Conservation (phyloP, 805 yeast genomes). For the Lachancea nothofagi region DNA sequence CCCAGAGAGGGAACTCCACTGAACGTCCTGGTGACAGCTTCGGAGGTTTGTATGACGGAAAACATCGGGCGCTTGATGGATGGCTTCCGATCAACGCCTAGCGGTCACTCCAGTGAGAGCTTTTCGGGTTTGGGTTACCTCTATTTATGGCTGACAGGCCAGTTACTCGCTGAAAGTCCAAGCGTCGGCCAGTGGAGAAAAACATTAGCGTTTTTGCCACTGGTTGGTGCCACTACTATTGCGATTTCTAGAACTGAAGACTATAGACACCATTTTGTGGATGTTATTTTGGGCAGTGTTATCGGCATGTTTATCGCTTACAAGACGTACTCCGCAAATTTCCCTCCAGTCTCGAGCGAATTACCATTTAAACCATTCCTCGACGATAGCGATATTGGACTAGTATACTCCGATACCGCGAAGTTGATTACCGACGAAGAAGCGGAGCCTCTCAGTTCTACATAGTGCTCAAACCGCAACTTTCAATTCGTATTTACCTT, state of each 20-base stretch:
- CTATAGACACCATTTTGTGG: constrained; percentile 89
- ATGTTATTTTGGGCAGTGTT: constrained; percentile 65
- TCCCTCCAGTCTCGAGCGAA: constrained; percentile 34
- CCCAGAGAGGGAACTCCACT: constrained; percentile 58
- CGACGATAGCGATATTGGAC: constrained; percentile 37
- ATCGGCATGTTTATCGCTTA: constrained; percentile 60
- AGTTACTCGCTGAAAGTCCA: constrained; percentile 45
- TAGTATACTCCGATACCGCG: constrained; percentile 11
- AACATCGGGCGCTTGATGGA: constrained; percentile 45
- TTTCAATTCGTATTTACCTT: too few relatives aligned
- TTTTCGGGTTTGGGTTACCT: constrained; percentile 63
- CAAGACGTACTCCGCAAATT: constrained; percentile 37
- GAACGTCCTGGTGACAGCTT: constrained; percentile 50
- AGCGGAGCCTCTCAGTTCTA: constrained; percentile 15
- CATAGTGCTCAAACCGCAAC: too few relatives aligned
- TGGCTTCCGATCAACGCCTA: constrained; percentile 78
- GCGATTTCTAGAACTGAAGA: constrained; percentile 87
- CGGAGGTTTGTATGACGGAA: constrained; percentile 58
- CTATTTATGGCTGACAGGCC: constrained; percentile 65
- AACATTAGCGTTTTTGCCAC: constrained; percentile 47
- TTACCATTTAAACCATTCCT: constrained; percentile 37
- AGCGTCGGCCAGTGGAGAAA: constrained; percentile 61
- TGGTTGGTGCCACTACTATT: constrained; percentile 63
- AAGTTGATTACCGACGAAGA: constrained; percentile 21
- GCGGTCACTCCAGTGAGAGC: constrained; percentile 72